Evolutionary conservation across 2,329 filamentous ascomycete genomes (phyloP), one percentile per base, ranked within the genome.

Genomic region (Apiospora saccharicola): DNA sequence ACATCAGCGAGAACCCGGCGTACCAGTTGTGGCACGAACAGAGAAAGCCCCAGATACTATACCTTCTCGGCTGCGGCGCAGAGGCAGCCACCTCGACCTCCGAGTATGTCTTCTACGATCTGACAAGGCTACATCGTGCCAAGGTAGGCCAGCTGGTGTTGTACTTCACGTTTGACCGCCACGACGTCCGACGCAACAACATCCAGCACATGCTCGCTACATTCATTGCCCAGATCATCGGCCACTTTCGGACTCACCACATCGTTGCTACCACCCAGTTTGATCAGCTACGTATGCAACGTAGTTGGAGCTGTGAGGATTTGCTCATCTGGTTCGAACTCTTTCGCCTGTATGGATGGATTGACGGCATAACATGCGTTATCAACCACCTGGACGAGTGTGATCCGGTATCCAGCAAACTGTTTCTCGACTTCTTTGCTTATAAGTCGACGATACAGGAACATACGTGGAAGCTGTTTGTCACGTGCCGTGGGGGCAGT

Each of bases 231-330:
- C 53, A 61, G 26, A 34, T 61, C 4, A 16, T 22, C 4, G 53
- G 53, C 6, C 53, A 61, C 8, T 61, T 61, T 7, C 53, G 26
- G 4, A 16, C 16, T 2, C 24, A 19, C 26, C 0, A 61, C 7
- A 0, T 2, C 1, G 13, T 34, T 8, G 12, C 13, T 4, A 10
- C 0, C 2, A 1, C 16, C 5, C 26, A 34, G 53, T 10, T 61
- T 16, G 24, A 61, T 5, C 51, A 19, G 16, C 7, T 16, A 8
- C 26, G 51, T 3, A 14, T 61, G 14, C 53, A 61, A 14, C 53
- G 53, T 1, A 34, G 14, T 12, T 61, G 53, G 53, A 12, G 4
- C 4, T 22, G 2, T 8, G 26, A 3, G 14, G 53, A 19, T 6
- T 19, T 61, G 13, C 3, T 34, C 14, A 7, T 30, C 6, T 61